Percentiles rank a stretch among this genome's conserved stretches.
These are phyloP conservation scores for Usnea hakonensis DNA, from an alignment of 495 filamentous ascomycete genomes.

Conservation along the genomic window DNA sequence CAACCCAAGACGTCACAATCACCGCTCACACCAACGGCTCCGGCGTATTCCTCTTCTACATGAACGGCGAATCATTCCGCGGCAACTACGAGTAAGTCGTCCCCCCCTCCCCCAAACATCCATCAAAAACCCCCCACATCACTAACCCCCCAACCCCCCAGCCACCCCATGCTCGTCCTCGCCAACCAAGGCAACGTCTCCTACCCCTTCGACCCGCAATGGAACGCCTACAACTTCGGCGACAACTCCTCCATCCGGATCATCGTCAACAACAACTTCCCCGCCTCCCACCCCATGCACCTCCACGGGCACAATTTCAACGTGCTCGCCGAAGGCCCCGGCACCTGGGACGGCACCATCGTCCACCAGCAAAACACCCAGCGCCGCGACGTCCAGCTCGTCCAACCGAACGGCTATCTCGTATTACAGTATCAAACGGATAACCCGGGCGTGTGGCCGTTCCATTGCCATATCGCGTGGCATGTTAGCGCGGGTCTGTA, in stretches of 20 bases:
- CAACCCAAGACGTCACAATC: constrained; percentile 45
- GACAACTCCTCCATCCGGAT: constrained; percentile 47
- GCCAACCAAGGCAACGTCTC: constrained; percentile 43
- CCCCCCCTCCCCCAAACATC: background rate
- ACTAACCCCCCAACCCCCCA: background rate
- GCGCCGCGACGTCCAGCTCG: constrained; percentile 52
- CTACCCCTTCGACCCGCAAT: constrained; percentile 36
- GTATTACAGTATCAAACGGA: constrained; percentile 47
- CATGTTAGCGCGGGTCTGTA: constrained; percentile 42
- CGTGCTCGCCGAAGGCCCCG: constrained; percentile 30
- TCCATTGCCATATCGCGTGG: constrained; percentile 53
- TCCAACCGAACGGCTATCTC: constrained; percentile 42
- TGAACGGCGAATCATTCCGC: constrained; percentile 48
- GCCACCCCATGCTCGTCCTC: constrained; percentile 45
- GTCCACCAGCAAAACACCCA: constrained; percentile 36
- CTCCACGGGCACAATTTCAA: constrained; percentile 39
- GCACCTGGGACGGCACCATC: constrained; percentile 29
- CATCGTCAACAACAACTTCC: constrained; percentile 45
- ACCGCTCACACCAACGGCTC: constrained; percentile 43
- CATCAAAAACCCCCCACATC: background rate
- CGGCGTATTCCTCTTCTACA: constrained; percentile 44
- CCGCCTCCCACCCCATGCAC: constrained; percentile 34
- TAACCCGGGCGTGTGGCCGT: constrained; percentile 48
- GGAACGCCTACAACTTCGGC: constrained; percentile 53
- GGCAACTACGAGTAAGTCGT: constrained; percentile 47